A percentile compares a stretch with the other conserved stretches of the same genome.
These are phyloP conservation scores for Cutaneotrichosporon spelunceum DNA, from an alignment of 1,284 basidiomycete genomes.

Conservation along the genomic window DNA sequence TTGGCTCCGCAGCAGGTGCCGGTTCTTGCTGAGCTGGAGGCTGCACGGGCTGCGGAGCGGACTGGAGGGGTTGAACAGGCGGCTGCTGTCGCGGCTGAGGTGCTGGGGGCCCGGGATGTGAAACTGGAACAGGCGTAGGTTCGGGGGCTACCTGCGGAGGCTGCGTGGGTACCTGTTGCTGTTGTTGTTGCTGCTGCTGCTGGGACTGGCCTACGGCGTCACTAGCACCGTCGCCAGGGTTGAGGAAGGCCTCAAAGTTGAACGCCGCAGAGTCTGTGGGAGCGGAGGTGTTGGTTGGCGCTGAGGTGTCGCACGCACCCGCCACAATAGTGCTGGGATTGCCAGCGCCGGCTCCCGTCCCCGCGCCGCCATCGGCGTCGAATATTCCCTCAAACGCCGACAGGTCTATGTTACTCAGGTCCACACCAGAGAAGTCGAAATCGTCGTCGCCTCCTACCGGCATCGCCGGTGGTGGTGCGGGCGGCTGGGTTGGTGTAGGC, in stretches of 20 bases:
- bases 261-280: not conserved
- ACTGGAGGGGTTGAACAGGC: slow-evolving; percentile 1
- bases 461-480: slow-evolving; percentile 7
- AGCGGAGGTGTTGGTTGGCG: not conserved
- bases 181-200: too few species aligned
- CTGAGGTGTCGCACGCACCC: not conserved
- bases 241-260: slow-evolving; percentile 7
- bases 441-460: not conserved
- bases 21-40: not conserved
- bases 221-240: not conserved
- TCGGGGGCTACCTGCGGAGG: slow-evolving; percentile 1
- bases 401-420: slow-evolving; percentile 20
- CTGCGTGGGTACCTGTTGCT: slow-evolving; percentile 9
- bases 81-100: slow-evolving; percentile 6
- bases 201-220: slow-evolving; percentile 4
- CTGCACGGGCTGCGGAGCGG: not conserved
- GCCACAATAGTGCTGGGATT: not conserved
- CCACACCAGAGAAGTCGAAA: slow-evolving; percentile 18
- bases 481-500: not conserved
- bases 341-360: not conserved
- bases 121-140: not conserved
- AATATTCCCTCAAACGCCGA: slow-evolving; percentile 20
- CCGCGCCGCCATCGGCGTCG: slow-evolving; percentile 1
- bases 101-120: not conserved
- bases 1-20: not conserved